Conservation (phyloP, 768 basidiomycete species). For the Boletus rex-veris region DNA sequence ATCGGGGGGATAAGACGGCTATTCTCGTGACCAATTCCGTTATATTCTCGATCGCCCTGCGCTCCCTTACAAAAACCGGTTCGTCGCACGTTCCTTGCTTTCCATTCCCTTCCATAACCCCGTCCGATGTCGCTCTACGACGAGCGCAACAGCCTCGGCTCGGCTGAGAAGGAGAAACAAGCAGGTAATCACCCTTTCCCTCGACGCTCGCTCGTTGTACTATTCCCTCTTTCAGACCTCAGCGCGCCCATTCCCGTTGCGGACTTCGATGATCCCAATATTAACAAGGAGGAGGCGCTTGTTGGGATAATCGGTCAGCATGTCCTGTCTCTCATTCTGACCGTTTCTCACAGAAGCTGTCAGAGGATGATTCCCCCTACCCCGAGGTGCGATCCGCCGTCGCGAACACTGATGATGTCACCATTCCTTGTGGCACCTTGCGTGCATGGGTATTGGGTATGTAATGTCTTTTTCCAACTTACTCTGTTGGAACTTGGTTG, state of each 20-base stretch:
- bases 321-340: neutral
- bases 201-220: neutral
- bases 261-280: conserved; percentile 38
- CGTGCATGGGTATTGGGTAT: conserved; percentile 58
- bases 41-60: neutral
- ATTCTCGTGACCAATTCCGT: neutral
- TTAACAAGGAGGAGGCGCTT: conserved; percentile 28
- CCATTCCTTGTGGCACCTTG: conserved; percentile 59
- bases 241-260: conserved; percentile 7
- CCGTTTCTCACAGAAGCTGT: conserved; percentile 13
- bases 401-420: conserved; percentile 66
- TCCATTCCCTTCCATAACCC: neutral
- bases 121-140: conserved; percentile 20
- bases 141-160: conserved; percentile 18
- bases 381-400: conserved; percentile 80
- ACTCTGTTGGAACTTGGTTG: neutral
- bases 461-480: neutral
- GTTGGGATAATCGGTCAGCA: conserved; percentile 26
- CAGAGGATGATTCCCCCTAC: conserved; percentile 78
- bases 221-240: neutral
- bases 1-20: neutral
- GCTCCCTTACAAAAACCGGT: conserved; percentile 13
- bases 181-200: conserved; percentile 2
- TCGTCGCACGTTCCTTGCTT: neutral
- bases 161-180: conserved; percentile 24